Evolutionary conservation across 2,329 filamentous ascomycete species (phyloP).

Genomic region (Hypoxylon sp.): DNA sequence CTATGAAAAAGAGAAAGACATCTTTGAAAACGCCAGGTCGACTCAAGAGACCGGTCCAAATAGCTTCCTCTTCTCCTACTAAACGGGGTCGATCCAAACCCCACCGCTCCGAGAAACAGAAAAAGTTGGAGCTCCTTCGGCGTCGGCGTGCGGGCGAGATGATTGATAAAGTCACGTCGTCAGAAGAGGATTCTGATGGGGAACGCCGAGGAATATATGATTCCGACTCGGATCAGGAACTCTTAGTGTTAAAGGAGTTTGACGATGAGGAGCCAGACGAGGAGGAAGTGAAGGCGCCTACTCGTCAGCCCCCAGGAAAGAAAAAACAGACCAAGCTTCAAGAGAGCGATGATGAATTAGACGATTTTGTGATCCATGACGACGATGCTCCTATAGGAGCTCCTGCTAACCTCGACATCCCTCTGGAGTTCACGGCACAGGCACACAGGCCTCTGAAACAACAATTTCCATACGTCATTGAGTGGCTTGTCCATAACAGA

Average conservation of each 20-base stretch:
- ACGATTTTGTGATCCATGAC: slow-evolving; percentile 77
- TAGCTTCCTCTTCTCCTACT: slow-evolving; percentile 40
- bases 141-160: slow-evolving; percentile 59
- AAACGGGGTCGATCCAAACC: slow-evolving; percentile 43
- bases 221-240: slow-evolving; percentile 52
- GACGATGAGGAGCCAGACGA: slow-evolving; percentile 52
- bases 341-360: slow-evolving; percentile 56
- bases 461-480: slow-evolving; percentile 80
- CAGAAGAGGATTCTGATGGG: slow-evolving; percentile 64
- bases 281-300: slow-evolving; percentile 42
- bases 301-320: slow-evolving; percentile 25
- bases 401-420: slow-evolving; percentile 69
- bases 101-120: slow-evolving; percentile 59
- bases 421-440: slow-evolving; percentile 77
- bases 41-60: slow-evolving; percentile 22
- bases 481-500: slow-evolving; percentile 86
- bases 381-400: slow-evolving; percentile 71
- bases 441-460: slow-evolving; percentile 78
- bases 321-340: slow-evolving; percentile 27
- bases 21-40: slow-evolving; percentile 37
- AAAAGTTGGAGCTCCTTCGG: slow-evolving; percentile 59
- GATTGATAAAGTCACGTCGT: slow-evolving; percentile 57
- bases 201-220: slow-evolving; percentile 60
- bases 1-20: slow-evolving; percentile 52
- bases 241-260: slow-evolving; percentile 54